Evolutionary conservation across 1,284 basidiomycete species (phyloP), one percentile per base, ranked within the genome.

Genomic region (Hymenochaete sp.): DNA sequence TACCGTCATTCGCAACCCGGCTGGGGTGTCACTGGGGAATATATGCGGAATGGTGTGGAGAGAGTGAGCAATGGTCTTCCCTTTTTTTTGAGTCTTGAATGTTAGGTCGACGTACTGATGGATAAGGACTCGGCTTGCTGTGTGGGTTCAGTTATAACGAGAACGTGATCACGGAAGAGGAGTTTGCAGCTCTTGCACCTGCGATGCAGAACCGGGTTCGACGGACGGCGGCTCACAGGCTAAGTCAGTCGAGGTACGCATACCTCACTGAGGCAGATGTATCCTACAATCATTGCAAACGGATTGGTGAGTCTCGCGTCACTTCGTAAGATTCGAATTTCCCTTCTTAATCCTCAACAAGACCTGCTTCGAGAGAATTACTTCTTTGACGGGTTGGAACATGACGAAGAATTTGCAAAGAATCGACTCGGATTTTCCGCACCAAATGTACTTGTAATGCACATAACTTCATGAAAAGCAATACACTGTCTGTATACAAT

Each of bases 301-400:
- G 32, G 5, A 19, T 35, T 35, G 32, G 32, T 35, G 13, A n/a
- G 32, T 35, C 9, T 10, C 13, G 14, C 5, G 14, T 5, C 21
- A 5, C 32, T 35, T 35, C 32, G 5, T 35, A 8, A n/a, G 5
- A 16, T 6, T n/a, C 32, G 8, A 8, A 16, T 6, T n/a, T 19
- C 5, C 21, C 14, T 14, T 31, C 16, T 22, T 14, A 26, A 11
- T 44, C 13, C 7, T 49, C 13, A 40, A 38, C 7, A 32, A 16
- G 85, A 87, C 56, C 87, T 83, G 82, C 68, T 88, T 14, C 72
- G 80, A 38, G 83, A 86, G 48, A 70, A 73, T 45, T 65, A 72
- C 24, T 84, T 68, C 59, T 85, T 88, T 52, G 82, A 88, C 45
- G 68, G 70, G n/a, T 55, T 89, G 46, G 50, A 55, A 13, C 71